phyloP scores from a whole-genome alignment of 2,329 filamentous ascomycete genomes.

The Botryotinia globosa region DNA sequence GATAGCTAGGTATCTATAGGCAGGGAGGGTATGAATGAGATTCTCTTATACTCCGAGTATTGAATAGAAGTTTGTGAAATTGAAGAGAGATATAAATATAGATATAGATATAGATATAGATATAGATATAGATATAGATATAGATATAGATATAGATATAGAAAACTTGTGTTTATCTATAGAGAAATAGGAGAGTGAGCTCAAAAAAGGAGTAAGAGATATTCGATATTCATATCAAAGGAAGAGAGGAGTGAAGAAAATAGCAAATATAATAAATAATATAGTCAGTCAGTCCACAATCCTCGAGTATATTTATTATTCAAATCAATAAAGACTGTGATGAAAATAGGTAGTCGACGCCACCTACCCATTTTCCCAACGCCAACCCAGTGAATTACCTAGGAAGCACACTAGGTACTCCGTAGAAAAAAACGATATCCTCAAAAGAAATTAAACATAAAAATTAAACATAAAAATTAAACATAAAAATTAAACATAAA shows the following conservation, averaged over 20 bases:
- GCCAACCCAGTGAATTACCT: neutral
- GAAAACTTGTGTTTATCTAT: neutral
- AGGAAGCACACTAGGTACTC: neutral
- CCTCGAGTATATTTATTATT: no score
- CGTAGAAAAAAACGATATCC: neutral
- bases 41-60: neutral
- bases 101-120: no score
- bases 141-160: neutral
- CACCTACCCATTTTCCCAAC: neutral
- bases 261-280: neutral
- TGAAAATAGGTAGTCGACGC: constrained; percentile 1
- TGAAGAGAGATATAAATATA: neutral
- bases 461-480: constrained; percentile 3
- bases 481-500: neutral
- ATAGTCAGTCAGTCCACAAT: neutral
- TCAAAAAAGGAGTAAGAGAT: neutral
- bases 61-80: neutral
- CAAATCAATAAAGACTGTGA: neutral
- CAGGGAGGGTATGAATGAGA: neutral
- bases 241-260: neutral
- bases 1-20: neutral
- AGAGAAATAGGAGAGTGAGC: neutral
- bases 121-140: neutral
- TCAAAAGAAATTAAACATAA: neutral
- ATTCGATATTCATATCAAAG: no score